phyloP scores from a whole-genome alignment of 495 filamentous ascomycete genomes.

The Aspergillus incahuasiensis region DNA sequence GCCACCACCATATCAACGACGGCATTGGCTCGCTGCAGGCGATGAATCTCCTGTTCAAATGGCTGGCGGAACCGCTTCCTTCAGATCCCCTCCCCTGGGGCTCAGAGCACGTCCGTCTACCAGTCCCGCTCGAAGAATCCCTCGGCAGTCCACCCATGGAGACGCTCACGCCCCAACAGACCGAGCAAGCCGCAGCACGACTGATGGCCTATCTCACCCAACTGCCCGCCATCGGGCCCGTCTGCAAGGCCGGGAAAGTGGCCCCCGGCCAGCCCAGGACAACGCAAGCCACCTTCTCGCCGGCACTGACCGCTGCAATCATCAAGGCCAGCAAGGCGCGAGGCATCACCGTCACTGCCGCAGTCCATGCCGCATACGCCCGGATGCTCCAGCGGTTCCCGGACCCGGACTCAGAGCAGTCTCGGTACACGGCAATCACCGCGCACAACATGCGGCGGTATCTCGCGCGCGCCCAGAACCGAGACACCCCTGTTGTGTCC shows the following conservation, averaged over 20 bases:
- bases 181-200: neutral
- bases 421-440: neutral
- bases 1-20: neutral
- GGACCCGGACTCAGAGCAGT: neutral
- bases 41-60: neutral
- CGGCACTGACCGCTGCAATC: neutral
- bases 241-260: neutral
- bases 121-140: neutral
- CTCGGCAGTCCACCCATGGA: neutral
- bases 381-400: neutral
- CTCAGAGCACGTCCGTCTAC: neutral
- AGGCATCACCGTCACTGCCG: constrained; percentile 6
- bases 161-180: neutral
- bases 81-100: neutral
- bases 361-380: constrained; percentile 8
- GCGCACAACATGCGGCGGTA: neutral
- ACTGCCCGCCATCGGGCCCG: neutral
- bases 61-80: neutral
- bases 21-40: neutral
- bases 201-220: neutral
- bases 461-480: constrained; percentile 1
- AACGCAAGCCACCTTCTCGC: neutral
- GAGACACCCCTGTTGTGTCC: neutral
- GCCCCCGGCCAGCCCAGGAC: neutral
- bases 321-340: neutral